phyloP scores from a whole-genome alignment of 148 eudicot species.

The Fagopyrum esculentum region DNA sequence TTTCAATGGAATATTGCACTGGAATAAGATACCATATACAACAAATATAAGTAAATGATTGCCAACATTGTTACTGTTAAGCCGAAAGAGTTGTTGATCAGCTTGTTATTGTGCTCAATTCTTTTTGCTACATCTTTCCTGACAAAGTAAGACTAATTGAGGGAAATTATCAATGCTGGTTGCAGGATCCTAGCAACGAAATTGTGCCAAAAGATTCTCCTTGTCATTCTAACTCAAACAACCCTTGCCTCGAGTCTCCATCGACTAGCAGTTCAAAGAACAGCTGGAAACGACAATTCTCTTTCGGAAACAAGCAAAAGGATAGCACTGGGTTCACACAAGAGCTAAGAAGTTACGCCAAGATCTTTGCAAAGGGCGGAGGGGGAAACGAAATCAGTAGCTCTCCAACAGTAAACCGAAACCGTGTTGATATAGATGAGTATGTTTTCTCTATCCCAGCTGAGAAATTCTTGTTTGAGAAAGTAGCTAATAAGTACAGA shows the following conservation, averaged over 20 bases:
- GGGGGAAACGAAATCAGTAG: conserved; percentile 18
- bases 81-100: background rate
- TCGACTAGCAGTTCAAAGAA: conserved; percentile 17
- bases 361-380: conserved; percentile 35
- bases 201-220: background rate
- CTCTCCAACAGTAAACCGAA: conserved; percentile 16
- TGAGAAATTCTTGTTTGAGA: conserved; percentile 50
- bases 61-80: background rate
- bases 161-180: background rate
- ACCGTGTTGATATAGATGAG: conserved; percentile 24
- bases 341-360: conserved; percentile 47
- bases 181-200: conserved; percentile 27
- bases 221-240: conserved; percentile 10
- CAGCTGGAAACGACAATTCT: conserved; percentile 33
- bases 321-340: conserved; percentile 28
- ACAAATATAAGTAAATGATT: background rate
- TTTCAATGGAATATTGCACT: background rate
- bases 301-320: conserved; percentile 34
- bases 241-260: conserved; percentile 17
- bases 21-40: background rate
- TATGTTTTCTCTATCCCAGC: conserved; percentile 18
- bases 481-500: conserved; percentile 43
- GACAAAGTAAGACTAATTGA: background rate
- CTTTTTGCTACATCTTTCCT: background rate
- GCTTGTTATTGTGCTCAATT: background rate